phyloP scores from a whole-genome alignment of 78 protist species.

The Polysphondylium violaceum region DNA sequence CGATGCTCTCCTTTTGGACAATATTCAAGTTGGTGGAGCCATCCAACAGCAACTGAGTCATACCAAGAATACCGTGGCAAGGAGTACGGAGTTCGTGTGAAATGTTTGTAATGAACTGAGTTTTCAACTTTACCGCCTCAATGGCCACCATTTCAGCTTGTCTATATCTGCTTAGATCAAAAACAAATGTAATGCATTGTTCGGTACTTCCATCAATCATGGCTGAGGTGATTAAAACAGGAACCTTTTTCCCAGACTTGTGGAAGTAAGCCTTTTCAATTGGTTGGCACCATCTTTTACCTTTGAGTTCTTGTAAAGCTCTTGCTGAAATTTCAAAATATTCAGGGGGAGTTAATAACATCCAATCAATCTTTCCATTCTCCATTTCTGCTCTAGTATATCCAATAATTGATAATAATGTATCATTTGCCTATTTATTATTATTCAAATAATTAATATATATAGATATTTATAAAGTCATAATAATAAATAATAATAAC shows the following conservation, averaged over 20 bases:
- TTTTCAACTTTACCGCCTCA: slow-evolving; percentile 44
- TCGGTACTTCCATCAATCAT: slow-evolving; percentile 68
- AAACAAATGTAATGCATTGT: slow-evolving; percentile 74
- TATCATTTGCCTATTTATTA: slow-evolving; percentile 49
- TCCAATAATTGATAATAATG: slow-evolving; percentile 47
- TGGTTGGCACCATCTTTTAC: slow-evolving; percentile 80
- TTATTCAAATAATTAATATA: background rate
- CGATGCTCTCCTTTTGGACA: slow-evolving; percentile 38
- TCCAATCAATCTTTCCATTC: slow-evolving; percentile 72
- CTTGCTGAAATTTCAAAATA: slow-evolving; percentile 68
- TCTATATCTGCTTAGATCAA: slow-evolving; percentile 56
- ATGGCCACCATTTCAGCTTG: slow-evolving; percentile 67
- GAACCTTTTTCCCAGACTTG: slow-evolving; percentile 53
- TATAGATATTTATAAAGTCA: background rate
- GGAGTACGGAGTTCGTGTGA: slow-evolving; percentile 90
- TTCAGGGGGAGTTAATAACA: slow-evolving; percentile 76
- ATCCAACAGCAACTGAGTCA: slow-evolving; percentile 66
- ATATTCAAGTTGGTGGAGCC: background rate
- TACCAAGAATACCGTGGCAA: slow-evolving; percentile 85
- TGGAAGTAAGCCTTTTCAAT: slow-evolving; percentile 72
- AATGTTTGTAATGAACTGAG: slow-evolving; percentile 84
- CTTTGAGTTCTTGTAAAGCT: slow-evolving; percentile 61
- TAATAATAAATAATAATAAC: background rate
- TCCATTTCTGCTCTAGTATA: slow-evolving; percentile 61
- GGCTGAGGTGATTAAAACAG: slow-evolving; percentile 30